phyloP scores from a whole-genome alignment of 129 eudicot species.

The Flaveria bidentis region DNA sequence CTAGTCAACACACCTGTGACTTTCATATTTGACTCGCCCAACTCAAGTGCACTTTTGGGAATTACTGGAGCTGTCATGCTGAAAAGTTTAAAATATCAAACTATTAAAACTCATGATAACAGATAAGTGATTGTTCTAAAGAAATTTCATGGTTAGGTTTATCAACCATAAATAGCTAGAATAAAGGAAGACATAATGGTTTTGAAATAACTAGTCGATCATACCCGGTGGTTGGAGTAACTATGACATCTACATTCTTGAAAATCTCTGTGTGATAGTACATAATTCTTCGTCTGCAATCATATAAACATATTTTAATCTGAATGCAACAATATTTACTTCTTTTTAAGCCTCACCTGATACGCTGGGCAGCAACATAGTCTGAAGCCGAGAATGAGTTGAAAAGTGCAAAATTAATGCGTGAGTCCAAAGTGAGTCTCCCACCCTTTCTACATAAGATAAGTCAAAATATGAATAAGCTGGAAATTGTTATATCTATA shows the following conservation, averaged over 20 bases:
- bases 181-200: neutral
- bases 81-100: constrained; percentile 25
- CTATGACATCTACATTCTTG: constrained; percentile 90
- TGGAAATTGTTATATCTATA: neutral
- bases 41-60: constrained; percentile 70
- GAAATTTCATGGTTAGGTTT: constrained; percentile 21
- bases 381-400: constrained; percentile 82
- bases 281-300: constrained; percentile 84
- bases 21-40: constrained; percentile 80
- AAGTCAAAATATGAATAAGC: constrained; percentile 20
- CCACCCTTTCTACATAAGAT: constrained; percentile 49
- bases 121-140: neutral
- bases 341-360: constrained; percentile 55
- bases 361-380: constrained; percentile 92
- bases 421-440: constrained; percentile 70
- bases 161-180: constrained; percentile 2
- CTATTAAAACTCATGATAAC: constrained; percentile 14
- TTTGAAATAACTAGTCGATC: constrained; percentile 12
- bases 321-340: neutral
- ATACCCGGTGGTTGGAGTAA: constrained; percentile 97
- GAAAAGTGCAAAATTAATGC: constrained; percentile 77
- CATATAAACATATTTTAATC: constrained; percentile 16
- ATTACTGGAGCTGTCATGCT: constrained; percentile 98
- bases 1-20: constrained; percentile 62
- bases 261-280: constrained; percentile 81